Base-by-base conservation (phyloP, 805 yeast genomes). In the Candida caryicola region DNA sequence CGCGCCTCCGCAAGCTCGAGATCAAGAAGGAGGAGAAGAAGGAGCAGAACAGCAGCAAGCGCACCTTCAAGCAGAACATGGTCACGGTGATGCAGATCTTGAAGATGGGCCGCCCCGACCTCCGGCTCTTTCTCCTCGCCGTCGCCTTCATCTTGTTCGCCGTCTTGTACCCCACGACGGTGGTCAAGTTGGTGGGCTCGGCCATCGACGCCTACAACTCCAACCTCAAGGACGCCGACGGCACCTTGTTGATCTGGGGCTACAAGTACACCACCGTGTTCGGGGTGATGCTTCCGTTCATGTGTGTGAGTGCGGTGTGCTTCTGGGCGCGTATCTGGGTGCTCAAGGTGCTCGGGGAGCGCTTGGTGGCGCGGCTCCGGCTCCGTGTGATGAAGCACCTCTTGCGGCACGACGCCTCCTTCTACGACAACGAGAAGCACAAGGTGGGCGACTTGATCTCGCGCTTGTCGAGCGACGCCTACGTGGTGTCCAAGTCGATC, bases 271-370 rank as follows among this genome's bases (percentile, higher is more conserved):
- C 67, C 15, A 68, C 69, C 1, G 62, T 69, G 1, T 67, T 69
- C 39, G 55, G 57, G 12, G 49, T 64, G 17, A 69, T 69, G 74
- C 60, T 69, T 5, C 74, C 74, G 7, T 69, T 69, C 36, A 65
- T 69, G 69, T 52, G 55, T 33, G 59, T 60, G 4, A 59, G 67
- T 52, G 73, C 74, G 8, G 56, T 58, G 12, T 69, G 74, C 43
- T 69, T 68, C 49, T 69, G 74, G 74, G 73, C 74, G 16, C 54
- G 74, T 36, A 66, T 66, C 40, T 69, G 73, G 73, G 66, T 57
- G 23, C 46, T 57, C 37, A 56, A 56, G 34, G 47, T 69, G 31
- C 46, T 69, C 26, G 74, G 74, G 3, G 74, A 69, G 51, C 47
- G 74, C 31, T 52, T 69, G 30, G 74, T 69, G 14, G 74, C 74